These are phyloP conservation scores for Holtermannia corniformis DNA, from an alignment of 768 basidiomycete species.

Conservation along the genomic window DNA sequence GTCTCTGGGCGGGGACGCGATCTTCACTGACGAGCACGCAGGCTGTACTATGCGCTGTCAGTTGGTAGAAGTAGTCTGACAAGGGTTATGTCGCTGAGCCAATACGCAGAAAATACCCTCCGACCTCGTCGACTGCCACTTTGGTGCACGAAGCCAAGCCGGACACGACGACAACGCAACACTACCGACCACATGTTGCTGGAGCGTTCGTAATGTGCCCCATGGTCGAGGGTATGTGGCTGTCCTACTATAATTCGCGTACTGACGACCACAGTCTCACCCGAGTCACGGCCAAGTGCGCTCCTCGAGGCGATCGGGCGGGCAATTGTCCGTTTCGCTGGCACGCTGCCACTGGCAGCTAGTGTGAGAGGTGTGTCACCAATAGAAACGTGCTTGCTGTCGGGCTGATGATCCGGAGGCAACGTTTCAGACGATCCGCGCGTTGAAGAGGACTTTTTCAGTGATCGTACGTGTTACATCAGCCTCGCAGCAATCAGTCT, in stretches of 20 bases:
- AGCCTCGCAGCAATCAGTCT: neutral
- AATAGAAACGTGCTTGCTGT: neutral
- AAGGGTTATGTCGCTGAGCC: too few relatives aligned
- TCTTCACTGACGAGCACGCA: neutral
- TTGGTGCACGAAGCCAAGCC: constrained; percentile 10
- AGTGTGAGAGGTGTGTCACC: constrained; percentile 27
- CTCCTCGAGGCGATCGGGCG: constrained; percentile 29
- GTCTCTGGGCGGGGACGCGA: neutral
- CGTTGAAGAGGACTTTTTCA: constrained; percentile 41
- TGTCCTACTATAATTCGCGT: neutral
- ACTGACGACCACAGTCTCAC: constrained; percentile 20
- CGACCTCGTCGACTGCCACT: constrained; percentile 8
- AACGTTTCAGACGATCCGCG: constrained; percentile 43
- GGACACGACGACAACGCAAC: constrained; percentile 15
- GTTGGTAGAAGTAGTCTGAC: too few relatives aligned
- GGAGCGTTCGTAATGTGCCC: constrained; percentile 41
- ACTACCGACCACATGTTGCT: constrained; percentile 32
- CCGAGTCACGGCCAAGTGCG: constrained; percentile 30
- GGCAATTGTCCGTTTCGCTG: constrained; percentile 30
- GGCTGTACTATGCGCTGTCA: neutral
- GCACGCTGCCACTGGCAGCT: constrained; percentile 34
- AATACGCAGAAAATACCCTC: constrained; percentile 35
- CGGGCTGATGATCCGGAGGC: constrained; percentile 11
- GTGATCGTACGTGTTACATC: constrained; percentile 36
- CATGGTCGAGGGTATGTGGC: constrained; percentile 35